phyloP scores from a whole-genome alignment of 805 yeast genomes.

The Starmera dryadoides region DNA sequence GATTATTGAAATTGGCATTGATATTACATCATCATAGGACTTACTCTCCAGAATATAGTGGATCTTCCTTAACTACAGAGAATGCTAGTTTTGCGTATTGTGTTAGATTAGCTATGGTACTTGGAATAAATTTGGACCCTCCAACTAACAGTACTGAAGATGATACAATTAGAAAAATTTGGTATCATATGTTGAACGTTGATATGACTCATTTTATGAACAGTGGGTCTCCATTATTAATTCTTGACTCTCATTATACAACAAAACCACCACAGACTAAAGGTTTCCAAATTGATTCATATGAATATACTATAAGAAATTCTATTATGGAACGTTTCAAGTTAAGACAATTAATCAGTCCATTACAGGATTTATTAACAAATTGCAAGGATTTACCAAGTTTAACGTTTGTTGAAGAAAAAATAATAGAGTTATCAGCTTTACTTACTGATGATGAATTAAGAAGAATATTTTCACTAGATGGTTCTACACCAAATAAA shows the following conservation, averaged over 20 bases:
- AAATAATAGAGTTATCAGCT: neutral
- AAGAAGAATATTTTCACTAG: neutral
- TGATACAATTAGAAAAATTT: neutral
- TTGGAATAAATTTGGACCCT: neutral
- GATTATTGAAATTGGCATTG: neutral
- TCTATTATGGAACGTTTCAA: neutral
- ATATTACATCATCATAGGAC: neutral
- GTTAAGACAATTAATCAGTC: neutral
- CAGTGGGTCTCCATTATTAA: neutral
- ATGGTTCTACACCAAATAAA: neutral
- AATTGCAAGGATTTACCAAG: neutral
- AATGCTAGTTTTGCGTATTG: neutral
- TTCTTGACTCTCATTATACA: neutral
- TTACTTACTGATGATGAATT: neutral
- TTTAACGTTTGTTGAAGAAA: neutral
- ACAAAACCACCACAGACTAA: neutral
- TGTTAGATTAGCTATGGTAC: neutral
- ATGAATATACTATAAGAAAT: neutral
- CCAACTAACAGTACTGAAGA: neutral
- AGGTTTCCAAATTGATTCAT: neutral
- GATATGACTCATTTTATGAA: neutral
- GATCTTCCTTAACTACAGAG: neutral
- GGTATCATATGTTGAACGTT: neutral
- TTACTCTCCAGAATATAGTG: neutral
- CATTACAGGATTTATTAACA: neutral